phyloP scores from a whole-genome alignment of 2,329 filamentous ascomycete genomes.

The Chaetomiaceae sp. region DNA sequence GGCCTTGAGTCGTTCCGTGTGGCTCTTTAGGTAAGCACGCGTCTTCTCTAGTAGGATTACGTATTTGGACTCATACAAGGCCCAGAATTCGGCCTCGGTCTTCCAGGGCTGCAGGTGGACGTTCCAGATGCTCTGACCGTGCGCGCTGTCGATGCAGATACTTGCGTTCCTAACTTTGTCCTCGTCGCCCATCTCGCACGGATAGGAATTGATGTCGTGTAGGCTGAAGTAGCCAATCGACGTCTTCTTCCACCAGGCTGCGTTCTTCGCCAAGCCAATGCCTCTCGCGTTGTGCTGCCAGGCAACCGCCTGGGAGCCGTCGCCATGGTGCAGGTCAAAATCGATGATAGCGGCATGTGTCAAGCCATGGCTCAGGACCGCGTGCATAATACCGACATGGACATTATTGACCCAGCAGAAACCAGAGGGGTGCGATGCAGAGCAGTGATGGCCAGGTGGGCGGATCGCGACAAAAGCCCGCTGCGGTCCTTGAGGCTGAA shows the following conservation, averaged over 20 bases:
- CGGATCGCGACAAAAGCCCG: conserved; percentile 89
- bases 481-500: conserved; percentile 57
- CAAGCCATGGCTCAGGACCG: conserved; percentile 73
- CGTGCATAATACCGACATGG: conserved; percentile 92
- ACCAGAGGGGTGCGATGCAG: conserved; percentile 79
- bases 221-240: conserved; percentile 94
- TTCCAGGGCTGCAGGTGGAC: conserved; percentile 89
- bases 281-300: conserved; percentile 84
- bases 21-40: conserved; percentile 66
- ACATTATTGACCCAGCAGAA: conserved; percentile 99
- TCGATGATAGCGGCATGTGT: conserved; percentile 94
- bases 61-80: conserved; percentile 78
- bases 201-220: conserved; percentile 98
- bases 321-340: conserved; percentile 87
- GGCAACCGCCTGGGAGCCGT: conserved; percentile 91
- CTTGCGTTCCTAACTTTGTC: conserved; percentile 93
- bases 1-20: conserved; percentile 61
- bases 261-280: conserved; percentile 60
- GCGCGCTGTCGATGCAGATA: conserved; percentile 88
- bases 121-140: conserved; percentile 94
- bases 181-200: conserved; percentile 88
- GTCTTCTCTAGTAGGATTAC: conserved; percentile 73
- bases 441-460: conserved; percentile 94
- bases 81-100: conserved; percentile 80
- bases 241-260: conserved; percentile 71